Evolutionary conservation across 1,284 basidiomycete genomes (phyloP).

Genomic region (Vanrija pseudolonga): DNA sequence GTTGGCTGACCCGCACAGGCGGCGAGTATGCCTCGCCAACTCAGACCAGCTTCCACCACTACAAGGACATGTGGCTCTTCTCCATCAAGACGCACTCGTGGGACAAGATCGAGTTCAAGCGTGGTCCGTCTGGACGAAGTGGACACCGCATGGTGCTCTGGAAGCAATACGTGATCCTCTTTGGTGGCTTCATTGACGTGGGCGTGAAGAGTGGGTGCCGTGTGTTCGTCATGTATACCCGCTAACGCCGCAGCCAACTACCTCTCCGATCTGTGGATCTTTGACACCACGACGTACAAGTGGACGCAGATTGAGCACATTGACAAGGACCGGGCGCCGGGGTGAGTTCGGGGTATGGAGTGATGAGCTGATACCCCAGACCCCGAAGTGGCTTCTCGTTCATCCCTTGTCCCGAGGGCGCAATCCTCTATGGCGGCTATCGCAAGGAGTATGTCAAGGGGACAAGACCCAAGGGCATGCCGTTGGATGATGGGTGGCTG

Average conservation of each 20-base stretch:
- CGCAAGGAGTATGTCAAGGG: constrained; percentile 88
- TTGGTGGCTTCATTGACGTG: constrained; percentile 83
- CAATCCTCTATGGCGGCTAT: constrained; percentile 86
- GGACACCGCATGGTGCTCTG: constrained; percentile 88
- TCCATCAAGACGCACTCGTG: constrained; percentile 60
- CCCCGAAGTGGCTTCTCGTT: constrained; percentile 85
- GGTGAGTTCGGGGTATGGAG: constrained; percentile 19
- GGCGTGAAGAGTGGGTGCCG: constrained; percentile 62
- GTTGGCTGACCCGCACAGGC: constrained; percentile 49
- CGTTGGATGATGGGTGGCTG: constrained; percentile 88
- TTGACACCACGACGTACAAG: constrained; percentile 80
- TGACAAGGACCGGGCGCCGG: constrained; percentile 64
- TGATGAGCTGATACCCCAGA: constrained; percentile 49
- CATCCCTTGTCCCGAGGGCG: constrained; percentile 72
- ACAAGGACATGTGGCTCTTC: constrained; percentile 63
- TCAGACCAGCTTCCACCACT: constrained; percentile 87
- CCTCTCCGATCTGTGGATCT: constrained; percentile 82
- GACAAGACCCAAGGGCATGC: constrained; percentile 77
- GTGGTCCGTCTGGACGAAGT: constrained; percentile 73
- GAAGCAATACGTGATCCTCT: constrained; percentile 82
- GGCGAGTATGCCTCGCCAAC: constrained; percentile 82
- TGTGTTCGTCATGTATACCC: background rate
- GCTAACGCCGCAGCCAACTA: constrained; percentile 62
- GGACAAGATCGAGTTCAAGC: constrained; percentile 86
- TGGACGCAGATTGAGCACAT: constrained; percentile 78